Evolutionary conservation across 2,329 filamentous ascomycete genomes (phyloP).

Genomic region (Phyllosticta paracitricarpa): DNA sequence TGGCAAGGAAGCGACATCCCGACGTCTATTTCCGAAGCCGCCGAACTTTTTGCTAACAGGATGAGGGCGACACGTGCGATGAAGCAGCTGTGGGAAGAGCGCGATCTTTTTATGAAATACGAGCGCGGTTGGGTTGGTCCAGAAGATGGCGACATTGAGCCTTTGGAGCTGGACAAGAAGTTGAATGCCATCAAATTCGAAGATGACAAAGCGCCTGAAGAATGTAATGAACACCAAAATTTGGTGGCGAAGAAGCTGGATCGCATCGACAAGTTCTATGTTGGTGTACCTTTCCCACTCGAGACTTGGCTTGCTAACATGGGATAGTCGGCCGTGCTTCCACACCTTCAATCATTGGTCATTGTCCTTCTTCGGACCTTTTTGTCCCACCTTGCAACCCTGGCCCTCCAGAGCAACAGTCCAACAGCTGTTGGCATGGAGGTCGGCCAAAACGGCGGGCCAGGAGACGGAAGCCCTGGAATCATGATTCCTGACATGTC

Average conservation of each 20-base stretch:
- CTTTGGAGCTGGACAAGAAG: slow-evolving; percentile 28
- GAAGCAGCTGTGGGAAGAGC: slow-evolving; percentile 88
- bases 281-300: slow-evolving; percentile 41
- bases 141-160: slow-evolving; percentile 31
- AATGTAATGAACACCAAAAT: slow-evolving; percentile 42
- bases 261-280: slow-evolving; percentile 76
- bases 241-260: slow-evolving; percentile 42
- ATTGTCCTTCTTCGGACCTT: slow-evolving; percentile 89
- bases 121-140: slow-evolving; percentile 74
- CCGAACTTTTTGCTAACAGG: slow-evolving; percentile 78
- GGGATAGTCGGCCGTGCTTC: slow-evolving; percentile 58
- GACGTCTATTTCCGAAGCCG: slow-evolving; percentile 88
- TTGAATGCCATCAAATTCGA: slow-evolving; percentile 12
- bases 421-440: slow-evolving; percentile 37
- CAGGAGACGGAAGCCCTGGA: slow-evolving; percentile 20
- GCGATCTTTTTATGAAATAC: slow-evolving; percentile 82
- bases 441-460: slow-evolving; percentile 30
- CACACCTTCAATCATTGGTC: slow-evolving; percentile 82
- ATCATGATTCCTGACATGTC: slow-evolving; percentile 19
- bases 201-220: slow-evolving; percentile 35
- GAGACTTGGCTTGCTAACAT: background rate
- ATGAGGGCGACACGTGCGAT: slow-evolving; percentile 88
- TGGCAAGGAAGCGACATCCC: slow-evolving; percentile 96
- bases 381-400: slow-evolving; percentile 75
- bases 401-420: slow-evolving; percentile 49